Conservation (phyloP, 2,329 filamentous ascomycete genomes). For the Paradendryphiella salina region DNA sequence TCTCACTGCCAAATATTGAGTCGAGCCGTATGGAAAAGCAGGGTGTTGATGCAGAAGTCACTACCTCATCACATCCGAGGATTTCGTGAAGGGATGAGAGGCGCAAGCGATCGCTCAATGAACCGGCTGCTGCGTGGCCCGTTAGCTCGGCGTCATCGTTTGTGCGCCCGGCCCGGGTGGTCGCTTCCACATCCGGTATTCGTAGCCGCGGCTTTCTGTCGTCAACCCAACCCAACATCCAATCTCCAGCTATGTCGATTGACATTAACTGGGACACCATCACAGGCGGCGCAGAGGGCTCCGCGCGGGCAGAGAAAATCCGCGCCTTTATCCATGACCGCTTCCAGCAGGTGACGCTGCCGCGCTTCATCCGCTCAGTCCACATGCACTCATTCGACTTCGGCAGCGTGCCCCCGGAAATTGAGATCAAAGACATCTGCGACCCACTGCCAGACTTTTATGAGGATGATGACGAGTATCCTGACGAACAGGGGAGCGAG, state of each 20-base stretch:
- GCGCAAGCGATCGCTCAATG: conserved; percentile 16
- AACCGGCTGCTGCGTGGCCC: conserved; percentile 21
- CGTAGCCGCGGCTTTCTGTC: conserved; percentile 21
- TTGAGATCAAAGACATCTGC: conserved; percentile 95
- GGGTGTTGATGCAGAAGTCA: conserved; percentile 21
- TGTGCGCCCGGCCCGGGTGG: conserved; percentile 24
- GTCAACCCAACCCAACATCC: conserved; percentile 32
- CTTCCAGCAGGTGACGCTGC: conserved; percentile 88
- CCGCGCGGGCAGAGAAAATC: conserved; percentile 80
- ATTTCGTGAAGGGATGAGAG: conserved; percentile 21
- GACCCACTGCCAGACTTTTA: conserved; percentile 97
- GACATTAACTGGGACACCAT: conserved; percentile 96
- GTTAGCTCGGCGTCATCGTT: conserved; percentile 19
- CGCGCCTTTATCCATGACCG: conserved; percentile 93
- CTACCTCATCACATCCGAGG: conserved; percentile 24
- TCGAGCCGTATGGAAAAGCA: conserved; percentile 17
- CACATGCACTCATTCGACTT: conserved; percentile 94
- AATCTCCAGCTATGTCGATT: conserved; percentile 74
- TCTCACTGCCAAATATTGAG: conserved; percentile 5
- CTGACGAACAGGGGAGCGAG: conserved; percentile 57
- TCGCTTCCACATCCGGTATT: conserved; percentile 26
- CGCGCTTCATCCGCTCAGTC: conserved; percentile 95
- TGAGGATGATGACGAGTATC: conserved; percentile 72
- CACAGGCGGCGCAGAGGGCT: conserved; percentile 84
- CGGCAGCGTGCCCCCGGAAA: conserved; percentile 75